Evolutionary conservation across 441 rosid species (phyloP), one percentile per base, ranked within the genome.

Genomic region (Syzygium malaccense): DNA sequence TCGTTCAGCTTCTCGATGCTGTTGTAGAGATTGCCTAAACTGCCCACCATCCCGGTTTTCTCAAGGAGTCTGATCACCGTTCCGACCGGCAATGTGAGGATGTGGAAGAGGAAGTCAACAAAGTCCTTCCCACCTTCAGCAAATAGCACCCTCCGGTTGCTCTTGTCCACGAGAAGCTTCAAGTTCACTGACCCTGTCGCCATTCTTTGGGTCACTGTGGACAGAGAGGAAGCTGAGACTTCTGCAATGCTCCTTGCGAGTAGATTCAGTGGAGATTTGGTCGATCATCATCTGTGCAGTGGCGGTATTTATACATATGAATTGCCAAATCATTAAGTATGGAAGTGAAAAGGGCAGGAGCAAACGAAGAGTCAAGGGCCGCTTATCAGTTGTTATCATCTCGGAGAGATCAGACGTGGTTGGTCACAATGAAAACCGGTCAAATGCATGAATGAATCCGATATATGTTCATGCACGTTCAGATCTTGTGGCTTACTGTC

Each of bases 81-180:
- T 18, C 86, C 86, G 2, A 87, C 5, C 6, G 85, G 85, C 66
- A 87, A 55, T 8, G 41, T 7, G 6, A 75, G 37, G 14, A 87
- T 55, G 88, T 87, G 78, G 33, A 71, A 87, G 53, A 68, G 58
- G 86, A 71, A 87, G 68, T 55, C 86, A 6, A 68, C 85, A 55
- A 87, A 71, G 14, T 71, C 85, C 23, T 55, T 75, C 4, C 51
- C 88, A 3, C 33, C 62, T 41, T 51, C 85, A 1, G 88, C 88
- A 45, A 87, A 66, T 2, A 87, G 57, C 58, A 87, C 68, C 32
- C 30, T 71, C 18, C n/a, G 20, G 54, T 55, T 66, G 18, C 37
- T 54, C 41, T 28, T 51, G 88, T 91, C 90, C 4, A 90, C 64
- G 4, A 89, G 85, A 57, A 91, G 90, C 92, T 88, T 90, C 90